Conservation (phyloP, 768 basidiomycete species). For the Jaapia argillacea region DNA sequence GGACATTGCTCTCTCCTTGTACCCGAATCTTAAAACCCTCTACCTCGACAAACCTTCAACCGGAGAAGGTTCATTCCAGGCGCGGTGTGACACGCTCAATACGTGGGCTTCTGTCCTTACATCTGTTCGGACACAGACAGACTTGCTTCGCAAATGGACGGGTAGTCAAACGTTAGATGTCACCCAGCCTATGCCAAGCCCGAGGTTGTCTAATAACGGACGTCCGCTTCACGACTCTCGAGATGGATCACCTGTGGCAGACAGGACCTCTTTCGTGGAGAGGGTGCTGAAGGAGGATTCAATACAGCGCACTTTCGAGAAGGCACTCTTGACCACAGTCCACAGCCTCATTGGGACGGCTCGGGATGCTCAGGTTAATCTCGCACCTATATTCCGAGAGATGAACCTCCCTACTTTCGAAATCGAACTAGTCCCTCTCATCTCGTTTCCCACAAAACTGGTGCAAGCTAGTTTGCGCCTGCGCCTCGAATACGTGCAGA, state of each 20-base stretch:
- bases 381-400: slow-evolving; percentile 63
- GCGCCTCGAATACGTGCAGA: slow-evolving; percentile 81
- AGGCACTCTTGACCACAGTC: slow-evolving; percentile 79
- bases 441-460: slow-evolving; percentile 93
- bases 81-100: slow-evolving; percentile 82
- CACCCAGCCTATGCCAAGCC: slow-evolving; percentile 40
- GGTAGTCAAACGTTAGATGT: slow-evolving; percentile 88
- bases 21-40: slow-evolving; percentile 77
- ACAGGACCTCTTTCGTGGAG: slow-evolving; percentile 85
- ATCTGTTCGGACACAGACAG: slow-evolving; percentile 76
- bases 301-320: slow-evolving; percentile 92
- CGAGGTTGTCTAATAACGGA: slow-evolving; percentile 20
- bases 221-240: slow-evolving; percentile 26
- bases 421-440: slow-evolving; percentile 79
- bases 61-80: slow-evolving; percentile 54
- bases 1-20: slow-evolving; percentile 77
- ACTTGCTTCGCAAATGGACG: slow-evolving; percentile 84
- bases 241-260: slow-evolving; percentile 22
- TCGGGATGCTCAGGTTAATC: slow-evolving; percentile 78
- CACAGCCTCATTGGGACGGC: slow-evolving; percentile 79
- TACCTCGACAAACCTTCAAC: slow-evolving; percentile 69
- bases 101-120: slow-evolving; percentile 87
- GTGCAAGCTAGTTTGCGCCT: slow-evolving; percentile 87
- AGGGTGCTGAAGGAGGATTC: slow-evolving; percentile 91
- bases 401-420: slow-evolving; percentile 93